Percentiles rank a stretch among this genome's conserved stretches.
These are phyloP conservation scores for Plasmodium gaboni DNA, from an alignment of 169 alveolate species.

Conservation along the genomic window DNA sequence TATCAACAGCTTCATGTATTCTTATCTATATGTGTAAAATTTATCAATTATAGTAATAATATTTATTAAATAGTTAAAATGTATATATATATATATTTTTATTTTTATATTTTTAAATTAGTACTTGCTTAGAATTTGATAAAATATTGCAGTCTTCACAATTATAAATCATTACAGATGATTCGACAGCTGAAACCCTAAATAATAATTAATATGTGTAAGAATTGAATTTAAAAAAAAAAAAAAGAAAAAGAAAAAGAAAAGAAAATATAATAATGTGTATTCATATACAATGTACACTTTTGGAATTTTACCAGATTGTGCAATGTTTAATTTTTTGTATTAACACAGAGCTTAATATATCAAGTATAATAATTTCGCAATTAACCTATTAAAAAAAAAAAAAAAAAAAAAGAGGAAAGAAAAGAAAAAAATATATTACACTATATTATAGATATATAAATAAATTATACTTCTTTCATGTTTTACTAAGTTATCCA, in stretches of 20 bases:
- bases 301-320: constrained; percentile 35
- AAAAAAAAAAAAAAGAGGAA: neutral
- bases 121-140: constrained; percentile 69
- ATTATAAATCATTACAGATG: constrained; percentile 51
- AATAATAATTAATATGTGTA: neutral
- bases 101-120: neutral
- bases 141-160: constrained; percentile 60
- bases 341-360: constrained; percentile 71
- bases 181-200: constrained; percentile 72
- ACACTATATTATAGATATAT: neutral
- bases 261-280: neutral
- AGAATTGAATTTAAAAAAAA: neutral
- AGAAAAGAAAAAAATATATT: neutral
- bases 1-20: constrained; percentile 58
- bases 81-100: neutral
- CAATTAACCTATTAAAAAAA: constrained; percentile 34
- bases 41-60: no score
- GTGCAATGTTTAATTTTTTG: constrained; percentile 57
- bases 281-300: neutral
- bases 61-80: neutral
- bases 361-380: constrained; percentile 67
- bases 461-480: neutral
- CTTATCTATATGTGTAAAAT: constrained; percentile 28
- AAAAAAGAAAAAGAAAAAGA: neutral
- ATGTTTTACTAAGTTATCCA: constrained; percentile 41